Percentiles rank a stretch among this genome's conserved stretches.
phyloP scores from a whole-genome alignment of 1,284 basidiomycete species.

The Apiotrichum akiyoshidainum region DNA sequence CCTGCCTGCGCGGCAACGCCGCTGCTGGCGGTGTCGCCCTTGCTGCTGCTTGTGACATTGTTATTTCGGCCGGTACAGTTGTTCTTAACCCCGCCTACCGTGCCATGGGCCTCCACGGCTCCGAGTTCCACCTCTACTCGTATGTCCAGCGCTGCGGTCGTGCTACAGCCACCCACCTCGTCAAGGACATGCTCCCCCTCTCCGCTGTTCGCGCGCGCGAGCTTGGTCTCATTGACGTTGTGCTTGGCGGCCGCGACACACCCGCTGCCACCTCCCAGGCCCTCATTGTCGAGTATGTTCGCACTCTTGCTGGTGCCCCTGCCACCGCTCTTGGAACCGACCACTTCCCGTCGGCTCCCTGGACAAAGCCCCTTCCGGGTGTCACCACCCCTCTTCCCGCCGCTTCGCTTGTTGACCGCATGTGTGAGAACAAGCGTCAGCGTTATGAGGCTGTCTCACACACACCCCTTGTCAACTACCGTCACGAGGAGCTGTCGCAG shows the following conservation, averaged over 20 bases:
- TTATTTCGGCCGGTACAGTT: conserved; percentile 46
- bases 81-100: conserved; percentile 54
- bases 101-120: conserved; percentile 52
- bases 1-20: conserved; percentile 53
- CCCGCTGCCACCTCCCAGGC: conserved; percentile 22
- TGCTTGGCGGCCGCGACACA: conserved; percentile 26
- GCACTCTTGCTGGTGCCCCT: conserved; percentile 15
- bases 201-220: conserved; percentile 35
- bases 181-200: conserved; percentile 52
- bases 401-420: conserved; percentile 26
- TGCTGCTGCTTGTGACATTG: conserved; percentile 52
- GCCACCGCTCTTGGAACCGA: conserved; percentile 2
- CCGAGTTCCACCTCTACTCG: conserved; percentile 52
- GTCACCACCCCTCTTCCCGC: neutral
- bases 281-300: conserved; percentile 30
- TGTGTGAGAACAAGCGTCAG: conserved; percentile 40
- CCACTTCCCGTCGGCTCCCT: conserved; percentile 24
- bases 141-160: conserved; percentile 50
- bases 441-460: conserved; percentile 29
- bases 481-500: conserved; percentile 52
- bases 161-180: conserved; percentile 37
- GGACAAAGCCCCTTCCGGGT: conserved; percentile 16
- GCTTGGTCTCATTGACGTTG: conserved; percentile 45
- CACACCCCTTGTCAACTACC: conserved; percentile 42
- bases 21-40: conserved; percentile 55